Evolutionary conservation across 2,329 filamentous ascomycete species (phyloP).

Genomic region (Apiospora aurea): DNA sequence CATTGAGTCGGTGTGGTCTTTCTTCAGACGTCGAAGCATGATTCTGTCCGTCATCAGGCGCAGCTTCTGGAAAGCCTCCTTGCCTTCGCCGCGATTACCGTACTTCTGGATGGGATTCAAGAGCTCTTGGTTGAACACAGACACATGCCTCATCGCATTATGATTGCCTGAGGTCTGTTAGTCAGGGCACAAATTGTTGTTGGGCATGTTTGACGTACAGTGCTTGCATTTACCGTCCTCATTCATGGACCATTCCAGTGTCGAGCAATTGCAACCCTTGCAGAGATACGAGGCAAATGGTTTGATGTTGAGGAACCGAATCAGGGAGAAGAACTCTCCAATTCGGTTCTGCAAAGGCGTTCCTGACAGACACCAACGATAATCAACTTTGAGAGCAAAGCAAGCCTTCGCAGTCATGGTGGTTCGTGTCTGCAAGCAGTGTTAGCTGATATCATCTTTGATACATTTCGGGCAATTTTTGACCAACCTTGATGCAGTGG

Average conservation of each 20-base stretch:
- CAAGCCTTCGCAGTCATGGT: constrained; percentile 95
- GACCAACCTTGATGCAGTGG: constrained; percentile 84
- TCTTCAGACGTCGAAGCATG: constrained; percentile 95
- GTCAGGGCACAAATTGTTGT: constrained; percentile 34
- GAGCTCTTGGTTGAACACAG: constrained; percentile 93
- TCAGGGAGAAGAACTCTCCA: constrained; percentile 93
- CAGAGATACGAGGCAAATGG: constrained; percentile 96
- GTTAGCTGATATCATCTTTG: constrained; percentile 9
- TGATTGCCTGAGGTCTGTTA: constrained; percentile 27
- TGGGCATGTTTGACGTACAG: constrained; percentile 23
- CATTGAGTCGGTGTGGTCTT: constrained; percentile 92
- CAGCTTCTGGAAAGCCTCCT: constrained; percentile 79
- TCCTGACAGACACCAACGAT: constrained; percentile 95
- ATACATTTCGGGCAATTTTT: not conserved
- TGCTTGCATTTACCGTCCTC: constrained; percentile 72
- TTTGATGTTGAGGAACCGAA: constrained; percentile 87
- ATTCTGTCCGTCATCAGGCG: constrained; percentile 89
- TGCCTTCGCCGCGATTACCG: constrained; percentile 67
- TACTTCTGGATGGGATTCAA: constrained; percentile 79
- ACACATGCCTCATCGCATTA: constrained; percentile 62
- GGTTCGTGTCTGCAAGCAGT: constrained; percentile 66
- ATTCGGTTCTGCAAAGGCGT: constrained; percentile 97
- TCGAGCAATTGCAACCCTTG: constrained; percentile 81
- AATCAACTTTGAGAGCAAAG: constrained; percentile 85
- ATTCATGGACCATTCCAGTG: constrained; percentile 83